These are phyloP conservation scores for Hypoxylon sp. DNA, from an alignment of 2,329 filamentous ascomycete genomes.

Conservation along the genomic window DNA sequence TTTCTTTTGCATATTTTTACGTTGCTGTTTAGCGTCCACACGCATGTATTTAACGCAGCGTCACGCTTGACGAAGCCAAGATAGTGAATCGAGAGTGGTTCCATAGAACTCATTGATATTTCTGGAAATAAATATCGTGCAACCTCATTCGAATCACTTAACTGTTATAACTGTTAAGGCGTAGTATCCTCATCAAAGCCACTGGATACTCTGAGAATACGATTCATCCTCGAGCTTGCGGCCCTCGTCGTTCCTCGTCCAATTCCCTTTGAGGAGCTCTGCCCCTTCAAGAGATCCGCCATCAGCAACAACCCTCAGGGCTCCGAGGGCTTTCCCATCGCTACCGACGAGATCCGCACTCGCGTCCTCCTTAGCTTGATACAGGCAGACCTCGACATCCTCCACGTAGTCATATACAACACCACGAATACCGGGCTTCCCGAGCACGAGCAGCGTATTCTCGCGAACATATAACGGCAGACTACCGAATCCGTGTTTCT, in stretches of 20 bases:
- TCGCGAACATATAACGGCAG: conserved; percentile 72
- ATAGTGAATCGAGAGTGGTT: conserved; percentile 33
- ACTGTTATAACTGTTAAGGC: not conserved
- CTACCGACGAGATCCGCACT: conserved; percentile 61
- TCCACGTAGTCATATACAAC: conserved; percentile 64
- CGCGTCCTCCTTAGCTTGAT: conserved; percentile 60
- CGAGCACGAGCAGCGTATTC: conserved; percentile 65
- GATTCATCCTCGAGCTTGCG: conserved; percentile 45
- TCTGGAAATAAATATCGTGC: not conserved
- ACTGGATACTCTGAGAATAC: conserved; percentile 45
- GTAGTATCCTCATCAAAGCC: conserved; percentile 38
- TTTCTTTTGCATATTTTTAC: conserved; percentile 23
- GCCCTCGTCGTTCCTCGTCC: conserved; percentile 44
- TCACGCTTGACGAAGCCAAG: conserved; percentile 34
- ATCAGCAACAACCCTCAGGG: conserved; percentile 58
- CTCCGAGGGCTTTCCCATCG: conserved; percentile 60
- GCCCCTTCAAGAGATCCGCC: conserved; percentile 58
- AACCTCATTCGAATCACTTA: not conserved
- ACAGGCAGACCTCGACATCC: conserved; percentile 65
- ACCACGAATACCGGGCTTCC: conserved; percentile 57
- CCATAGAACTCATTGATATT: not conserved
- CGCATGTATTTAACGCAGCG: conserved; percentile 30
- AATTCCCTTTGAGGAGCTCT: conserved; percentile 59
- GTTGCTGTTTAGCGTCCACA: conserved; percentile 21
- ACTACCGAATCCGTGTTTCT: conserved; percentile 71